Percentiles rank a stretch among this genome's conserved stretches.
These are phyloP conservation scores for Naganishia liquefaciens DNA, from an alignment of 1,284 basidiomycete genomes.

Conservation along the genomic window DNA sequence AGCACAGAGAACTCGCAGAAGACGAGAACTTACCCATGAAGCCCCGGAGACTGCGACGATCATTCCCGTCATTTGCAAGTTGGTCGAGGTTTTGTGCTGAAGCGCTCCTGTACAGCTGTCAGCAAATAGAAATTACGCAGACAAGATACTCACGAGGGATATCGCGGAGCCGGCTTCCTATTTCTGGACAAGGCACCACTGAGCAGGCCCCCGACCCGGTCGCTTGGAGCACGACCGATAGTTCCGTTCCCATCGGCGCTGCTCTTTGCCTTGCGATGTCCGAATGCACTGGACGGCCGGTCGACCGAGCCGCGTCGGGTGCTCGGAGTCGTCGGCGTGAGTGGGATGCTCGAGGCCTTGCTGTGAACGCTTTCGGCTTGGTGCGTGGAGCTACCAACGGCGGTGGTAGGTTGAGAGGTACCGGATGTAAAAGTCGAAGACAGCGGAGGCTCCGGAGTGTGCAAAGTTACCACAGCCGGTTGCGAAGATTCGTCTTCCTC, in stretches of 20 bases:
- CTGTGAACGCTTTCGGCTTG: constrained; percentile 35
- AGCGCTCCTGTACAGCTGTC: constrained; percentile 14
- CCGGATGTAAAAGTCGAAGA: constrained; percentile 32
- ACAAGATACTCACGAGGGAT: constrained; percentile 56
- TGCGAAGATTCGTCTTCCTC: constrained; percentile 33
- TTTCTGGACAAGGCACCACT: constrained; percentile 65
- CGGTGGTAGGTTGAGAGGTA: constrained; percentile 51
- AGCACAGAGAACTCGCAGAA: background rate
- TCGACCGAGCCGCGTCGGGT: constrained; percentile 29
- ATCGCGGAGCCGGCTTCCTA: constrained; percentile 76
- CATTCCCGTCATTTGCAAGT: constrained; percentile 16
- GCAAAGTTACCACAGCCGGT: background rate
- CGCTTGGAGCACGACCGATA: constrained; percentile 42
- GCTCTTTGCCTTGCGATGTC: constrained; percentile 50
- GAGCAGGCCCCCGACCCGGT: constrained; percentile 64
- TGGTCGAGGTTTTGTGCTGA: constrained; percentile 24
- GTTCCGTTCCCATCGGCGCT: constrained; percentile 45
- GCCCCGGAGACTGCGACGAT: constrained; percentile 26
- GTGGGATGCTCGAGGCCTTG: constrained; percentile 41
- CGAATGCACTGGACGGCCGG: constrained; percentile 48
- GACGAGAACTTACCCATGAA: constrained; percentile 25
- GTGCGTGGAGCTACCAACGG: constrained; percentile 37
- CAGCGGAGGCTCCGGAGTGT: constrained; percentile 29
- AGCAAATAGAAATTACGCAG: background rate
- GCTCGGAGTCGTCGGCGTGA: constrained; percentile 45